Conservation (phyloP, 2,329 filamentous ascomycete genomes). For the Clarireedia monteithiana region DNA sequence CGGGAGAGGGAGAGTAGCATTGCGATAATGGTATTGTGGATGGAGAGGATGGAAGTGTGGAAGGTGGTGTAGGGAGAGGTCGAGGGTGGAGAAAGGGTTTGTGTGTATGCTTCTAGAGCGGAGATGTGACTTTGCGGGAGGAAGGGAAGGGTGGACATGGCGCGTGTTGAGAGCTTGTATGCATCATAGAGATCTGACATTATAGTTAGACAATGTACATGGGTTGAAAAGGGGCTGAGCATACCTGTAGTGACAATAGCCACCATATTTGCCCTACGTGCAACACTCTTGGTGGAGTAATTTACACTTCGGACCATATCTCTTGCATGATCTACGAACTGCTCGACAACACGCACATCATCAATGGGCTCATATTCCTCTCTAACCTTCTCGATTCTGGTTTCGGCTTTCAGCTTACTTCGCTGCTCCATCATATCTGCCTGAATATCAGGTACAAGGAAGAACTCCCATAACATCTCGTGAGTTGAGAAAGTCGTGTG, state of each 20-base stretch:
- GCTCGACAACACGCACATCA: conserved; percentile 80
- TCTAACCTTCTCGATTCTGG: conserved; percentile 71
- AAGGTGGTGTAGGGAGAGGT: conserved; percentile 66
- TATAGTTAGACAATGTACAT: conserved; percentile 23
- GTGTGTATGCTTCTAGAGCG: conserved; percentile 66
- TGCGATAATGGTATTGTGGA: conserved; percentile 78
- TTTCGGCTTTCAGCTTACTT: conserved; percentile 77
- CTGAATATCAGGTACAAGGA: conserved; percentile 90
- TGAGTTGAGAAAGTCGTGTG: conserved; percentile 94
- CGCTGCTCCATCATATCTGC: conserved; percentile 83
- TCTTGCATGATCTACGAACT: conserved; percentile 84
- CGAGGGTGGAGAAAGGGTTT: conserved; percentile 57
- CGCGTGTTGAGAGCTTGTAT: conserved; percentile 44
- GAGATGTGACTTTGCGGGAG: conserved; percentile 60
- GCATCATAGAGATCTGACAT: conserved; percentile 62
- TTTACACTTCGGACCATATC: conserved; percentile 84
- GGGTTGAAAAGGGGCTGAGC: conserved; percentile 13
- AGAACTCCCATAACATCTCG: conserved; percentile 98
- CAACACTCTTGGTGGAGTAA: conserved; percentile 72
- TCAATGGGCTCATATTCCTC: conserved; percentile 84
- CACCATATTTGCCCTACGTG: conserved; percentile 69
- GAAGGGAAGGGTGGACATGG: conserved; percentile 51
- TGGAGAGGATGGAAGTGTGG: conserved; percentile 67
- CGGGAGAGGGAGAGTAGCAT: conserved; percentile 72
- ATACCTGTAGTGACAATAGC: conserved; percentile 56